These are phyloP conservation scores for Crataegus laevigata DNA, from an alignment of 306 rosid species.

Conservation along the genomic window DNA sequence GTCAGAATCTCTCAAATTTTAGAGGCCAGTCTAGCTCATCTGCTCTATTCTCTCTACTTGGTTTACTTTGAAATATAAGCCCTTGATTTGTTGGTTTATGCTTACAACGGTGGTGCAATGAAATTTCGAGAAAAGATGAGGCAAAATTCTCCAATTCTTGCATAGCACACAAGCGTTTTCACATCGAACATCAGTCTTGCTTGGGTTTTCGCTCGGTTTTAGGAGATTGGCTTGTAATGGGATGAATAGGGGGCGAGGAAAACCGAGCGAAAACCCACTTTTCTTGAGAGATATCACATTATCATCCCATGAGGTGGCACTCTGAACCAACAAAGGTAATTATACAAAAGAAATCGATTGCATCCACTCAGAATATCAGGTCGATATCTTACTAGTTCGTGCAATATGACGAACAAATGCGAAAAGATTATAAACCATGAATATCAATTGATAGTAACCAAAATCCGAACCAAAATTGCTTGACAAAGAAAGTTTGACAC, in stretches of 20 bases:
- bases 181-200: neutral
- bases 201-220: neutral
- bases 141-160: neutral
- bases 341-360: neutral
- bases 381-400: neutral
- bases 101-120: too few relatives aligned
- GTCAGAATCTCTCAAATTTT: too few relatives aligned
- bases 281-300: too few relatives aligned
- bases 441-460: constrained; percentile 10
- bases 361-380: neutral
- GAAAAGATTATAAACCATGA: neutral
- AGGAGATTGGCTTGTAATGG: too few relatives aligned
- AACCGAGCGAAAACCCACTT: neutral
- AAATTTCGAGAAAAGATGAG: neutral
- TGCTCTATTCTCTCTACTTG: too few relatives aligned
- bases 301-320: too few relatives aligned
- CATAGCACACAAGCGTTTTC: neutral
- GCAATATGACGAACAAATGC: neutral
- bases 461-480: constrained; percentile 14
- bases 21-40: too few relatives aligned
- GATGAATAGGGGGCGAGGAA: too few relatives aligned
- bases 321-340: too few relatives aligned
- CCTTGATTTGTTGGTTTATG: too few relatives aligned
- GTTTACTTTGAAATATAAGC: too few relatives aligned
- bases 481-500: neutral